phyloP scores from a whole-genome alignment of 805 yeast species.

The Saturnispora diversa region DNA sequence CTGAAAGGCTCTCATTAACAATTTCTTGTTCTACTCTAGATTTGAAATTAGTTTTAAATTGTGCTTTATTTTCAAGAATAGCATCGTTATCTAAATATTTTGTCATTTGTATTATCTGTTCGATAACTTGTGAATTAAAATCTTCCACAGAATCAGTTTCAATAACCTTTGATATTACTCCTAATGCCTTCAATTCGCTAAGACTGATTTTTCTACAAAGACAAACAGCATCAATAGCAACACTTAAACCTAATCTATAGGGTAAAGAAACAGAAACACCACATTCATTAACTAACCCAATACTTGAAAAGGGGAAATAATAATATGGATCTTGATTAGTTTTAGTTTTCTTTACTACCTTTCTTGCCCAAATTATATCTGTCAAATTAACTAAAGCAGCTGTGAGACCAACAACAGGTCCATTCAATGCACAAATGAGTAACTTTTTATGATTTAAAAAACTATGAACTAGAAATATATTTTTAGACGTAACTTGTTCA shows the following conservation, averaged over 20 bases:
- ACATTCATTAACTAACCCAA: conserved; percentile 82
- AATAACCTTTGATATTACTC: conserved; percentile 56
- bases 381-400: conserved; percentile 68
- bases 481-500: conserved; percentile 45
- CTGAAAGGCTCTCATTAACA: conserved; percentile 59
- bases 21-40: conserved; percentile 40
- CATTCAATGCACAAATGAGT: conserved; percentile 67
- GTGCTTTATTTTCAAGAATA: conserved; percentile 37
- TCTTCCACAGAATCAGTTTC: conserved; percentile 30
- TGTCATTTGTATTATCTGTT: conserved; percentile 31
- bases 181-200: conserved; percentile 45
- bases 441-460: conserved; percentile 66
- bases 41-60: conserved; percentile 31
- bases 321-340: conserved; percentile 29
- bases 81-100: conserved; percentile 39
- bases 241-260: conserved; percentile 61
- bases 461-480: conserved; percentile 57
- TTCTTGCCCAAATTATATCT: conserved; percentile 60
- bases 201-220: conserved; percentile 60
- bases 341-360: not conserved
- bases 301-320: conserved; percentile 69
- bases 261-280: conserved; percentile 63
- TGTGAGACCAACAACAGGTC: conserved; percentile 77
- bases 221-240: conserved; percentile 64
- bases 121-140: conserved; percentile 36